phyloP scores from a whole-genome alignment of 345 rosid species.

The Odontarrhena argentea region DNA sequence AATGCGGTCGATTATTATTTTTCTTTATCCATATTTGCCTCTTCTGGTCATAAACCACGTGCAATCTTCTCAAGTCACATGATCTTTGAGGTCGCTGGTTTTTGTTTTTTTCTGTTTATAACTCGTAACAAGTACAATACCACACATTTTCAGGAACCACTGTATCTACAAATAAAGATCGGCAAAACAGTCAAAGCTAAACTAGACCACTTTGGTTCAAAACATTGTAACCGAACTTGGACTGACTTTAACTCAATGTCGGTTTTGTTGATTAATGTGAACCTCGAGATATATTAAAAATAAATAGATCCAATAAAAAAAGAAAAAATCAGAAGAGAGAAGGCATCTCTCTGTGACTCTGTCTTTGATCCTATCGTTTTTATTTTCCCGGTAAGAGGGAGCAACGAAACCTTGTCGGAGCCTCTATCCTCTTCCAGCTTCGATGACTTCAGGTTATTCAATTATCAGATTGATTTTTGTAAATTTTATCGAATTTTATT shows the following conservation, averaged over 20 bases:
- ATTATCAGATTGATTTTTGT: not conserved
- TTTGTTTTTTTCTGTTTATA: too few species aligned
- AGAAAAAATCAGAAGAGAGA: not conserved
- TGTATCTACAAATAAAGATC: not conserved
- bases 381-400: constrained; percentile 34
- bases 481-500: not conserved
- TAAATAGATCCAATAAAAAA: not conserved
- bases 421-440: constrained; percentile 16
- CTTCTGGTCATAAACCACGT: too few species aligned
- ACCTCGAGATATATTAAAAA: constrained; percentile 10
- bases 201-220: constrained; percentile 23
- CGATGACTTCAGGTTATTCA: constrained; percentile 39
- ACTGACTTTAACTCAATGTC: constrained; percentile 1
- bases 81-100: too few species aligned
- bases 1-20: too few species aligned
- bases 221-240: constrained; percentile 17
- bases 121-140: not conserved
- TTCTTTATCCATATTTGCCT: too few species aligned
- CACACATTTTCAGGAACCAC: not conserved
- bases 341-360: not conserved
- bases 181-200: not conserved
- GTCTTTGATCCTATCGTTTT: constrained; percentile 23
- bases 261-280: constrained; percentile 29
- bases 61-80: too few species aligned
- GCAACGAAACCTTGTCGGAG: constrained; percentile 18